phyloP scores from a whole-genome alignment of 805 yeast genomes.

The Yamadazyma olivae region DNA sequence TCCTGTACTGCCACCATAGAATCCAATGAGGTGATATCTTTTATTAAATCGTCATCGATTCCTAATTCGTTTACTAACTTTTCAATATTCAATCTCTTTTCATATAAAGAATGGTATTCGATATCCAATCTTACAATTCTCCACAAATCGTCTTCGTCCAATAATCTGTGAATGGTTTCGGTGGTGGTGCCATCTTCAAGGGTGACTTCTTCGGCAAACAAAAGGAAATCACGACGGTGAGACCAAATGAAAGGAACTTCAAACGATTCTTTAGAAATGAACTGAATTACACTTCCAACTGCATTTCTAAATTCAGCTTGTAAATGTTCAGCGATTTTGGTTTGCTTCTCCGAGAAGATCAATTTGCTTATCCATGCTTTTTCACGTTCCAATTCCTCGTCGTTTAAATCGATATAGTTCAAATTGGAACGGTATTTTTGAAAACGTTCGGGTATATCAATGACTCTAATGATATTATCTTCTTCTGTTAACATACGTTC shows the following conservation, averaged over 20 bases:
- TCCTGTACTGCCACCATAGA: slow-evolving; percentile 83
- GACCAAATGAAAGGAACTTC: slow-evolving; percentile 97
- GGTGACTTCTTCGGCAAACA: slow-evolving; percentile 49
- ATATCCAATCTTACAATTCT: slow-evolving; percentile 80
- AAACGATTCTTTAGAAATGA: slow-evolving; percentile 68
- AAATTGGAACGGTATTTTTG: slow-evolving; percentile 73
- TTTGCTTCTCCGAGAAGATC: slow-evolving; percentile 54
- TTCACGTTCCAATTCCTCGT: slow-evolving; percentile 67
- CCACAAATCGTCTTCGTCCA: slow-evolving; percentile 89
- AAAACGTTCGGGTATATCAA: slow-evolving; percentile 89
- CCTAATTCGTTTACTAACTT: slow-evolving; percentile 52
- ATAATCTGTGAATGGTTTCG: slow-evolving; percentile 46
- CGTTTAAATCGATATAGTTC: slow-evolving; percentile 63
- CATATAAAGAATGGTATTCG: slow-evolving; percentile 81
- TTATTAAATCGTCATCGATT: slow-evolving; percentile 55
- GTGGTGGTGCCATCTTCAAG: slow-evolving; percentile 33
- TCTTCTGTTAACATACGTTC: slow-evolving; percentile 89
- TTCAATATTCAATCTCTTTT: slow-evolving; percentile 64
- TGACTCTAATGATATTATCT: slow-evolving; percentile 81
- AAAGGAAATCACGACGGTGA: slow-evolving; percentile 86
- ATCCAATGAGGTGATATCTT: slow-evolving; percentile 52
- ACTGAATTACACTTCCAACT: slow-evolving; percentile 67
- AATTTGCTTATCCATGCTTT: slow-evolving; percentile 77
- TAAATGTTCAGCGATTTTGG: slow-evolving; percentile 35
- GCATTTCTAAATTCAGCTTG: slow-evolving; percentile 61